Evolutionary conservation across 176 grass and related monocot species (phyloP).

Genomic region (Ananas comosus): DNA sequence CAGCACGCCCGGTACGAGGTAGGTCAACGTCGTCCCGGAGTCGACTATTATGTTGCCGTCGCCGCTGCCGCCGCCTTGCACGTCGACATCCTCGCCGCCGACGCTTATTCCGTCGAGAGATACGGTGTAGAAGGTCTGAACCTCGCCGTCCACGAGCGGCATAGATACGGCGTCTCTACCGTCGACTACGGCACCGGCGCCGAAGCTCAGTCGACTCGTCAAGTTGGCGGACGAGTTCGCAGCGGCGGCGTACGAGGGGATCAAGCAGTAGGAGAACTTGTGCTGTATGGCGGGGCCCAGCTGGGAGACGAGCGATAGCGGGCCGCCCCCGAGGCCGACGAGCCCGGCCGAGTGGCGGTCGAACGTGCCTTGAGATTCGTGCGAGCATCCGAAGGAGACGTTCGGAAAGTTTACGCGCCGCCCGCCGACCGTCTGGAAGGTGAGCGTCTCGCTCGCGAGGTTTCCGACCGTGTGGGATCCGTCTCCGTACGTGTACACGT

Average conservation of each 20-base stretch:
- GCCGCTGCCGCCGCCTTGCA: too few relatives aligned
- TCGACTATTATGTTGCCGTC: conserved; percentile 38
- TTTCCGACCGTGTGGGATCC: conserved; percentile 51
- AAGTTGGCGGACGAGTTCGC: conserved; percentile 23
- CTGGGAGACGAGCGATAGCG: conserved; percentile 55
- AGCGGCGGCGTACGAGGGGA: conserved; percentile 10
- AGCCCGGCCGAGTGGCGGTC: conserved; percentile 37
- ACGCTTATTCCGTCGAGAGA: conserved; percentile 33
- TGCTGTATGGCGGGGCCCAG: conserved; percentile 23
- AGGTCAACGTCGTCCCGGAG: conserved; percentile 52
- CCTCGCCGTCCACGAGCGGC: conserved; percentile 38
- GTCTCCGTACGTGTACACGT: conserved; percentile 52
- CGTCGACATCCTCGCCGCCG: conserved; percentile 25
- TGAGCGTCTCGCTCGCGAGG: conserved; percentile 49
- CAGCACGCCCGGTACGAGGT: conserved; percentile 19
- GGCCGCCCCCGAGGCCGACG: conserved; percentile 43
- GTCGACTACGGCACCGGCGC: conserved; percentile 25
- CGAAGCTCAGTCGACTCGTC: conserved; percentile 45
- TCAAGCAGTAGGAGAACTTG: conserved; percentile 70
- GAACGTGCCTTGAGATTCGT: conserved; percentile 26
- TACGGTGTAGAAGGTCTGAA: conserved; percentile 14
- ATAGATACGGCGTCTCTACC: conserved; percentile 27
- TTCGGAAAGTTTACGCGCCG: conserved; percentile 16
- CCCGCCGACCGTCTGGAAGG: conserved; percentile 28
- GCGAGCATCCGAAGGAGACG: conserved; percentile 53